Evolutionary conservation across 495 filamentous ascomycete species (phyloP).

Genomic region (Talaromyces nanjingensis): DNA sequence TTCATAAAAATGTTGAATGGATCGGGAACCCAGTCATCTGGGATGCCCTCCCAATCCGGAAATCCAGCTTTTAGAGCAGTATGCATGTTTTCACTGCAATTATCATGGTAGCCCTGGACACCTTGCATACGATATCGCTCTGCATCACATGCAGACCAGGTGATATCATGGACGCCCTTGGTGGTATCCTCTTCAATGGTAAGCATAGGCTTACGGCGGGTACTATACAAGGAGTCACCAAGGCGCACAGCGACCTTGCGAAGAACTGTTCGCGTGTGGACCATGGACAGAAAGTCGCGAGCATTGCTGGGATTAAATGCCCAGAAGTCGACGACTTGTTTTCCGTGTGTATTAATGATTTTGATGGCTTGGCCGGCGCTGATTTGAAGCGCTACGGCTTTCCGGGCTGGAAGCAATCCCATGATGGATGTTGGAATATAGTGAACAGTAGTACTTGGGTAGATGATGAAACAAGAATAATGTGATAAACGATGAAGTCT

Average conservation of each 20-base stretch:
- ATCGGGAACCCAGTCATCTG: constrained; percentile 16
- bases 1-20: constrained; percentile 46
- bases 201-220: constrained; percentile 28
- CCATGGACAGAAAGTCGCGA: constrained; percentile 29
- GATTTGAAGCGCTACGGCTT: constrained; percentile 33
- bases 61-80: constrained; percentile 20
- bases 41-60: too few relatives aligned
- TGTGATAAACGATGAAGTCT: neutral
- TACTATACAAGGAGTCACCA: constrained; percentile 27
- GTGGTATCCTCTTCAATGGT: constrained; percentile 31
- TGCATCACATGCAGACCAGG: constrained; percentile 33
- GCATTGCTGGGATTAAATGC: constrained; percentile 33
- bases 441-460: neutral
- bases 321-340: constrained; percentile 47
- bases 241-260: constrained; percentile 20
- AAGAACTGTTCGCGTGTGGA: constrained; percentile 30
- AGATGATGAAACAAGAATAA: neutral
- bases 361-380: constrained; percentile 33
- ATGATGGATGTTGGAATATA: neutral
- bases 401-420: constrained; percentile 32
- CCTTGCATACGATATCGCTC: constrained; percentile 23
- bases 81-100: constrained; percentile 36
- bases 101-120: constrained; percentile 29
- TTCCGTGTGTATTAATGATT: constrained; percentile 44
- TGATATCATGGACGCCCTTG: constrained; percentile 33